phyloP scores from a whole-genome alignment of 169 alveolate genomes.

The Plasmodium coatneyi region DNA sequence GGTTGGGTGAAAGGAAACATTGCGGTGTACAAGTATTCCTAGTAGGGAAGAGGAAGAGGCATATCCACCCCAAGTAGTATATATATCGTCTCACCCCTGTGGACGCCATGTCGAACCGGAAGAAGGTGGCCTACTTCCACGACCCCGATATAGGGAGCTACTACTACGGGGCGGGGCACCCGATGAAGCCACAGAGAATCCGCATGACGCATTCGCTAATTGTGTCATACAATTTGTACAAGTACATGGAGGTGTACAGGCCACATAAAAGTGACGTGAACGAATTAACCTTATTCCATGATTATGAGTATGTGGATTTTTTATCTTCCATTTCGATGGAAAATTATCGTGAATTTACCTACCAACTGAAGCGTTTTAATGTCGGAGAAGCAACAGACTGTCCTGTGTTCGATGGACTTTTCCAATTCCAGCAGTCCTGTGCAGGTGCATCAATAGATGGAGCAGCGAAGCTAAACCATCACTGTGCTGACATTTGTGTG shows the following conservation, averaged over 20 bases:
- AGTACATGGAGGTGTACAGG: constrained; percentile 95
- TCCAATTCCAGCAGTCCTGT: constrained; percentile 96
- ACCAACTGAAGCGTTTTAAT: constrained; percentile 92
- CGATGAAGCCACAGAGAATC: constrained; percentile 99
- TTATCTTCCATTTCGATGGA: constrained; percentile 89
- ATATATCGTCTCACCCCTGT: background rate
- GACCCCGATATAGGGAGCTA: constrained; percentile 97
- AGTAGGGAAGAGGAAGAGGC: no score
- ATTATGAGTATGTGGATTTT: constrained; percentile 94
- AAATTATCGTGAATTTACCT: constrained; percentile 87
- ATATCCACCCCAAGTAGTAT: no score
- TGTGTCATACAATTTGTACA: constrained; percentile 95
- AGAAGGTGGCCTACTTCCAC: constrained; percentile 92
- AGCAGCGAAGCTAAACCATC: constrained; percentile 94
- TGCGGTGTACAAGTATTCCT: no score
- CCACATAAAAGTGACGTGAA: constrained; percentile 97
- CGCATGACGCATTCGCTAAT: constrained; percentile 98
- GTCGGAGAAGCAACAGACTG: constrained; percentile 97
- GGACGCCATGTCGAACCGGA: constrained; percentile 74
- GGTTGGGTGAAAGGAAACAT: no score
- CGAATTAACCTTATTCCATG: constrained; percentile 96
- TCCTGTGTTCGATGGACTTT: constrained; percentile 98
- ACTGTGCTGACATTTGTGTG: constrained; percentile 95
- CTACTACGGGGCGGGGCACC: constrained; percentile 99
- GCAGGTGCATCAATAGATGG: constrained; percentile 98